Evolutionary conservation across 2,329 filamentous ascomycete species (phyloP).

Genomic region (Colletotrichum navitas): DNA sequence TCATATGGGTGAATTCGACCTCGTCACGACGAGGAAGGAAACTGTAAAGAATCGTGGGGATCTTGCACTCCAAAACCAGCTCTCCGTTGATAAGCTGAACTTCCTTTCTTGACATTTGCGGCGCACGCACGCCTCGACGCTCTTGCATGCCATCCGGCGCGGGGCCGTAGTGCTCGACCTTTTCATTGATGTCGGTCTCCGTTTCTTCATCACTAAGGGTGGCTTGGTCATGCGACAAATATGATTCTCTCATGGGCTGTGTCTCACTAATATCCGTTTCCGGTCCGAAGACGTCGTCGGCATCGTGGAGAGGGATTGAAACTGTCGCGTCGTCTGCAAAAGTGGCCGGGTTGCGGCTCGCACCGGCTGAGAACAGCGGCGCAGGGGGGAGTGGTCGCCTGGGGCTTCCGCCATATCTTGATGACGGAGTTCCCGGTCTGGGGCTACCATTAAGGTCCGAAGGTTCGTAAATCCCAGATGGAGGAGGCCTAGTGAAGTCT

Average conservation of each 20-base stretch:
- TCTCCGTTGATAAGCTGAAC: slow-evolving; percentile 98
- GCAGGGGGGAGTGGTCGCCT: slow-evolving; percentile 89
- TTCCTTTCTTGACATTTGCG: slow-evolving; percentile 92
- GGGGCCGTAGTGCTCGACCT: slow-evolving; percentile 86
- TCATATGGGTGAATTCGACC: slow-evolving; percentile 98
- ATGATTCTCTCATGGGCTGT: slow-evolving; percentile 67
- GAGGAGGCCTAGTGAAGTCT: slow-evolving; percentile 79
- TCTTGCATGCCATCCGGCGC: slow-evolving; percentile 90
- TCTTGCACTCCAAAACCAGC: slow-evolving; percentile 98
- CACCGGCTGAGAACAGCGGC: slow-evolving; percentile 79
- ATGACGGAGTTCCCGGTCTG: slow-evolving; percentile 89
- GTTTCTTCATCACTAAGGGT: slow-evolving; percentile 64
- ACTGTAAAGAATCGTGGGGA: slow-evolving; percentile 97
- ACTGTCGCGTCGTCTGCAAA: slow-evolving; percentile 78
- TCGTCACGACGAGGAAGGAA: slow-evolving; percentile 94
- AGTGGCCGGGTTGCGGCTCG: slow-evolving; percentile 60
- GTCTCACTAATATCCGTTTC: slow-evolving; percentile 66
- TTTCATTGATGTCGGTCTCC: slow-evolving; percentile 59
- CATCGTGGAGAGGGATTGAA: slow-evolving; percentile 75
- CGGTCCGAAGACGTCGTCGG: slow-evolving; percentile 82
- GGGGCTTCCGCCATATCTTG: slow-evolving; percentile 88
- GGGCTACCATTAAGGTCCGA: slow-evolving; percentile 90
- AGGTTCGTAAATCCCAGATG: slow-evolving; percentile 84
- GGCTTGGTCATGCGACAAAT: slow-evolving; percentile 65
- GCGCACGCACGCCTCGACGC: slow-evolving; percentile 85